Base-by-base conservation (phyloP, 129 eudicot genomes). In the Escallonia herrerae region DNA sequence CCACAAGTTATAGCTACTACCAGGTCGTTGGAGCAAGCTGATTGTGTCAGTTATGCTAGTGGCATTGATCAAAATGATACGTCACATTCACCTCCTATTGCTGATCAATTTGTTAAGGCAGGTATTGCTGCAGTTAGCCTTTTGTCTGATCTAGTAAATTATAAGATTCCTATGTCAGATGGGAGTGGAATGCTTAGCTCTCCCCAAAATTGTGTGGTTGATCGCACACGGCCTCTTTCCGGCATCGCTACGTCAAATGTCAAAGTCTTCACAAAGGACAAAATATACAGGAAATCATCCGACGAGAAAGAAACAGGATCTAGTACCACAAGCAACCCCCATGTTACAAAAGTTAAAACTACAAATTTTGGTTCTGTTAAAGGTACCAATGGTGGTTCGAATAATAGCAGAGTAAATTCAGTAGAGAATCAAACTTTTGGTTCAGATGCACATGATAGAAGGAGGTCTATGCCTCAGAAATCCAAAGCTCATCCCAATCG, bases 71-170 rank as follows among this genome's bases (percentile, higher is more conserved):
- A 75, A 44, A 66, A 56, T 8, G 86, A 77, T 6, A 58, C 59
- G 15, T 38, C 48, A 62, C 86, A 72, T 33, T 76, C 96, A 33
- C 69, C 89, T 77, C 82, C 84, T 58, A 69, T 83, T 37, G 41
- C 83, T 0, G 99, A 85, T 53, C 95, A 89, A 42, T 84, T 89
- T 66, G 94, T 89, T 7, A 86, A 80, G 73, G 95, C 86, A n/a
- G 97, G 97, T 62, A 82, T 89, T 73, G 95, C 97, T n/a, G 97
- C 97, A 3, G 97, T 84, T 8, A 82, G 85, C 54, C 79, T 88
- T 72, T 55, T 94, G 40, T 79, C 90, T 6, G 99, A 89, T 65
- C 73, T 94, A 53, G 95, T 80, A 52, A 89, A 79, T 73, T 82
- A 86, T 72, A 80, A 87, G 74, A 82, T 89, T 64, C 97, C 99